Conservation (phyloP, 805 yeast genomes). For the Komagataella populi region DNA sequence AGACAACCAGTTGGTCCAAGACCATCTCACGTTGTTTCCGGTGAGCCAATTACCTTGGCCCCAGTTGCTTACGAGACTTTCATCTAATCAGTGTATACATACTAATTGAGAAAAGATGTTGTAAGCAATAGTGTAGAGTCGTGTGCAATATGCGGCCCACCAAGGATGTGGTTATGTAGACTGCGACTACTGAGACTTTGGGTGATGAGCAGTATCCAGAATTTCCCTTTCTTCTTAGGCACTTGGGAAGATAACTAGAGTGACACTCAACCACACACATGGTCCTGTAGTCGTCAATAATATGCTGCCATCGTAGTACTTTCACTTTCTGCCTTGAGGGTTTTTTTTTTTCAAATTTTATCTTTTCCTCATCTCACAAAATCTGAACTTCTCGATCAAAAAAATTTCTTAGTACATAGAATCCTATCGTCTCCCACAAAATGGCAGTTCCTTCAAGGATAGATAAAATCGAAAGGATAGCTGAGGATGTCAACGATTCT, state of each 20-base stretch:
- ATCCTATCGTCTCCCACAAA: not conserved
- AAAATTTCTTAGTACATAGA: not conserved
- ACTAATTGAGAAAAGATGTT: not conserved
- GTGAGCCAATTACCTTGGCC: slow-evolving; percentile 93
- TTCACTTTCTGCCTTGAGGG: not conserved
- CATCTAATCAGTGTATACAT: slow-evolving; percentile 44
- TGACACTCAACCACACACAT: too few species aligned
- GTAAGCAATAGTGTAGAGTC: not conserved
- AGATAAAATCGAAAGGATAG: slow-evolving; percentile 13
- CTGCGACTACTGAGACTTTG: too few species aligned
- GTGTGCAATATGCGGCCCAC: not conserved
- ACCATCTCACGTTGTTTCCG: slow-evolving; percentile 73
- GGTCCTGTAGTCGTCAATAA: not conserved
- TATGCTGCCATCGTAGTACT: not conserved
- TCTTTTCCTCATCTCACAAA: not conserved
- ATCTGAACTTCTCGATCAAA: not conserved
- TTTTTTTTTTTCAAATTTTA: too few species aligned
- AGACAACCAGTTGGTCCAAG: slow-evolving; percentile 99
- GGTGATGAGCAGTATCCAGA: not conserved
- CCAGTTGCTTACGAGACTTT: slow-evolving; percentile 99
- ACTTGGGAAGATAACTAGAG: too few species aligned
- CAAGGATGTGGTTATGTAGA: too few species aligned
- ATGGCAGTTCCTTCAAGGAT: not conserved
- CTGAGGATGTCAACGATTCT: slow-evolving; percentile 44
- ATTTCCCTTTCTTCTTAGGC: not conserved